Percentiles rank a stretch among this genome's conserved stretches.
Evolutionary conservation across 2,329 filamentous ascomycete genomes (phyloP).

Genomic region (Hypoxylon sp.): DNA sequence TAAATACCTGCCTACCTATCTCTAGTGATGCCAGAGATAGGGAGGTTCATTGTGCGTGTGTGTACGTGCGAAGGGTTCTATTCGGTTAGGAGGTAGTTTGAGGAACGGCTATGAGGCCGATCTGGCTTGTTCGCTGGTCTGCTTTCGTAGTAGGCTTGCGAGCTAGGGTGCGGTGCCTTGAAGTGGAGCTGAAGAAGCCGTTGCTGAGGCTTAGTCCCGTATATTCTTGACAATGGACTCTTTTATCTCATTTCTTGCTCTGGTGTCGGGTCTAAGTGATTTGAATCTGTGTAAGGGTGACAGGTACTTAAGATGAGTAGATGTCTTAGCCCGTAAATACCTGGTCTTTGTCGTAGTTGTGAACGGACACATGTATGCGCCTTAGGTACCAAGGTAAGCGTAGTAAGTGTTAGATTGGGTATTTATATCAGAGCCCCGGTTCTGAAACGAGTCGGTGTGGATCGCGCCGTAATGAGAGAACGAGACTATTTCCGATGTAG

Average conservation of each 20-base stretch:
- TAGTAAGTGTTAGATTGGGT: not conserved
- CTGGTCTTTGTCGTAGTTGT: not conserved
- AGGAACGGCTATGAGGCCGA: not conserved
- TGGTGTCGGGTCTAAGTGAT: not conserved
- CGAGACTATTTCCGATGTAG: no score
- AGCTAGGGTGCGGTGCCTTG: not conserved
- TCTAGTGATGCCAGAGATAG: not conserved
- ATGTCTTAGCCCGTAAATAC: not conserved
- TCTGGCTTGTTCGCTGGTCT: not conserved
- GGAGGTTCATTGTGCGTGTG: not conserved
- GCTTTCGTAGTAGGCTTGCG: not conserved
- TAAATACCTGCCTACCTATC: not conserved
- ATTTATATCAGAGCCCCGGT: no score
- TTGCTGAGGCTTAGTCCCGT: slow-evolving; percentile 17
- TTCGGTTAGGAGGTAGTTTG: not conserved
- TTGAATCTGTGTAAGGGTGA: not conserved
- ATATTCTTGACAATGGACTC: slow-evolving; percentile 25
- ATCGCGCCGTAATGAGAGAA: not conserved
- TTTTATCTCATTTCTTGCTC: slow-evolving; percentile 1
- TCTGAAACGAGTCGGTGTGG: not conserved
- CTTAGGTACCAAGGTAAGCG: not conserved
- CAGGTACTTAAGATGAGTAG: not conserved
- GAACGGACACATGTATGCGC: not conserved
- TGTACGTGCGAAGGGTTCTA: slow-evolving; percentile 1
- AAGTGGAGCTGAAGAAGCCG: not conserved